Evolutionary conservation across 768 basidiomycete species (phyloP).

Genomic region (Dentipellis fragilis): DNA sequence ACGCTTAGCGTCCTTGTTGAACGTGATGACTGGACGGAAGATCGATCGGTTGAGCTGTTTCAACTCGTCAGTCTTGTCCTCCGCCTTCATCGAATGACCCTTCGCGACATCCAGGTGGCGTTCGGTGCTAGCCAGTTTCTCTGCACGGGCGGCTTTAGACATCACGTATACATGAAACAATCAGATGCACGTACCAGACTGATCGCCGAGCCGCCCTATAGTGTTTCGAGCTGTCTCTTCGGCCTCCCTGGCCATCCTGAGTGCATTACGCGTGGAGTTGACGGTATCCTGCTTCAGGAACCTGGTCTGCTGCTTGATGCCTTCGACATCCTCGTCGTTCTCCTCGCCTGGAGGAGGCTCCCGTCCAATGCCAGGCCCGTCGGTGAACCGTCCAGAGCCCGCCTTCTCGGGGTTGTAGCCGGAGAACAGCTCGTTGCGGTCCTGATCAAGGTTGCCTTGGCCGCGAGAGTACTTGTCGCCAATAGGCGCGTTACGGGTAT

Average conservation of each 20-base stretch:
- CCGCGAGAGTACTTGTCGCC: constrained; percentile 64
- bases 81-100: constrained; percentile 78
- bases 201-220: constrained; percentile 72
- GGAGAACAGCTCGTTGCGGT: constrained; percentile 66
- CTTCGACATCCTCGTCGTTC: constrained; percentile 84
- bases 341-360: constrained; percentile 56
- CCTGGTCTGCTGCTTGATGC: constrained; percentile 87
- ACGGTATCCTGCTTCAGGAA: constrained; percentile 89
- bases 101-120: constrained; percentile 90
- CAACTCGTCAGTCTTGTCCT: constrained; percentile 88
- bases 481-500: constrained; percentile 41
- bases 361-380: constrained; percentile 36
- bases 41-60: constrained; percentile 92
- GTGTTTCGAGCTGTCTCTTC: constrained; percentile 92
- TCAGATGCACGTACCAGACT: constrained; percentile 61
- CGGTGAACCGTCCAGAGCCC: constrained; percentile 52
- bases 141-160: constrained; percentile 25
- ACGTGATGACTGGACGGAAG: constrained; percentile 85
- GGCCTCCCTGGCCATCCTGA: constrained; percentile 89
- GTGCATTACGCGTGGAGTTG: constrained; percentile 81
- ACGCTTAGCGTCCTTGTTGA: constrained; percentile 89
- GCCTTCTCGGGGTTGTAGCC: constrained; percentile 52
- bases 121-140: constrained; percentile 88
- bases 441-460: constrained; percentile 45
- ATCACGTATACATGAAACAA: not conserved